phyloP scores from a whole-genome alignment of 495 filamentous ascomycete species.

The Platismatia glauca region DNA sequence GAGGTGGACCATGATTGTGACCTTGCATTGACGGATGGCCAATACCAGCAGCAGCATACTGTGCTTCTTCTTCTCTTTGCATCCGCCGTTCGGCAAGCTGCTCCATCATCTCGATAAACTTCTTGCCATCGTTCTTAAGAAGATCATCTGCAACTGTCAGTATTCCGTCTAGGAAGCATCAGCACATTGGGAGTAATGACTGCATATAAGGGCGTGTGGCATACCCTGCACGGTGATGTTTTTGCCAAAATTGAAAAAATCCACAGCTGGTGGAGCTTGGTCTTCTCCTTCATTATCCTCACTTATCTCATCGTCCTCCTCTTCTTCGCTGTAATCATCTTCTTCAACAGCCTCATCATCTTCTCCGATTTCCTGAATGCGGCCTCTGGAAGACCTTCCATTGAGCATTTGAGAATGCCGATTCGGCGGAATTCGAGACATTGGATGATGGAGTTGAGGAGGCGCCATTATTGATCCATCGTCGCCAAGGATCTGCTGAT shows the following conservation, averaged over 20 bases:
- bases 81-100: constrained; percentile 95
- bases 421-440: constrained; percentile 41
- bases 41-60: constrained; percentile 49
- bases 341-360: constrained; percentile 56
- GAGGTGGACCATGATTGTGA: constrained; percentile 56
- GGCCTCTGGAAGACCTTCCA: constrained; percentile 30
- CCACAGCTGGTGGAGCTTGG: constrained; percentile 46
- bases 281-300: constrained; percentile 44
- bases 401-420: constrained; percentile 28
- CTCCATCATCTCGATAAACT: constrained; percentile 99
- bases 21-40: constrained; percentile 39
- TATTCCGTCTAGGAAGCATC: constrained; percentile 70
- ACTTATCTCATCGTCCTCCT: constrained; percentile 49
- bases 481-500: constrained; percentile 55
- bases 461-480: constrained; percentile 55
- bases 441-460: constrained; percentile 49
- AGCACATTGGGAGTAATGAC: constrained; percentile 31
- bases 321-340: constrained; percentile 44
- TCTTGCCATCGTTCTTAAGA: constrained; percentile 96
- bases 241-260: constrained; percentile 96
- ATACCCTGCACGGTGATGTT: constrained; percentile 94
- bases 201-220: constrained; percentile 32
- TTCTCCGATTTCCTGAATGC: constrained; percentile 56
- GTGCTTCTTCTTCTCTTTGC: constrained; percentile 88
- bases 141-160: constrained; percentile 97